Conservation (phyloP, 208 protist species). For the Borovskyia barvae region DNA sequence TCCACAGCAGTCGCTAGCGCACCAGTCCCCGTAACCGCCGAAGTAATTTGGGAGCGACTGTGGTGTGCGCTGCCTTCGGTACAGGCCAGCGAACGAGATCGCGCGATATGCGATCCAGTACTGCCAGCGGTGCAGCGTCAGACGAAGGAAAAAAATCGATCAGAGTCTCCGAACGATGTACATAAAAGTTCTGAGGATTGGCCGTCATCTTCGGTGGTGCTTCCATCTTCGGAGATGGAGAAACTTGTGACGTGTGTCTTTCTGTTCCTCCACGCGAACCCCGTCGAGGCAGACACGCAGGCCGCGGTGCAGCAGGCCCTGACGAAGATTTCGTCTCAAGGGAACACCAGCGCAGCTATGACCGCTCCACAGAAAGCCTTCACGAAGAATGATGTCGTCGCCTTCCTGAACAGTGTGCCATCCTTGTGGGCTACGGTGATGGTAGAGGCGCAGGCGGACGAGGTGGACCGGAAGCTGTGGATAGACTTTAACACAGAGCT, state of each 20-base stretch:
- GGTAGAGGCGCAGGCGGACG: slow-evolving; percentile 11
- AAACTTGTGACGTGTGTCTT: slow-evolving; percentile 60
- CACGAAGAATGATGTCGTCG: slow-evolving; percentile 32
- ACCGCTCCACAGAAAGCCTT: slow-evolving; percentile 22
- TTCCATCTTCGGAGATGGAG: slow-evolving; percentile 53
- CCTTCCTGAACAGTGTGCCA: slow-evolving; percentile 46
- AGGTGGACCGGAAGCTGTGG: slow-evolving; percentile 6
- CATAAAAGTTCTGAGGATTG: slow-evolving; percentile 7
- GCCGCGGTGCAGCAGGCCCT: slow-evolving; percentile 30
- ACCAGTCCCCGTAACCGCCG: slow-evolving; percentile 25
- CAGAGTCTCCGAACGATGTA: no score
- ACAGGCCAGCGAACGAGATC: no score
- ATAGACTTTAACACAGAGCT: slow-evolving; percentile 45
- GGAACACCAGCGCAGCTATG: neutral
- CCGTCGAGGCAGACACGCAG: slow-evolving; percentile 41
- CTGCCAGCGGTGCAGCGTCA: no score
- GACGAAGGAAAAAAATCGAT: no score
- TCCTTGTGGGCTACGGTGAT: slow-evolving; percentile 46
- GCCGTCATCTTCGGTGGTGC: slow-evolving; percentile 8
- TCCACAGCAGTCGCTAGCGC: neutral
- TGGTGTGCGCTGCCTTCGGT: slow-evolving; percentile 65
- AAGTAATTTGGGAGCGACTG: slow-evolving; percentile 54
- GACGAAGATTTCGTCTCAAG: neutral
- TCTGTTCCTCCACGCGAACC: slow-evolving; percentile 64
- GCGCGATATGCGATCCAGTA: no score